Base-by-base conservation (phyloP, 371 early-diverging fungal genomes). In the Mucor circinelloides region DNA sequence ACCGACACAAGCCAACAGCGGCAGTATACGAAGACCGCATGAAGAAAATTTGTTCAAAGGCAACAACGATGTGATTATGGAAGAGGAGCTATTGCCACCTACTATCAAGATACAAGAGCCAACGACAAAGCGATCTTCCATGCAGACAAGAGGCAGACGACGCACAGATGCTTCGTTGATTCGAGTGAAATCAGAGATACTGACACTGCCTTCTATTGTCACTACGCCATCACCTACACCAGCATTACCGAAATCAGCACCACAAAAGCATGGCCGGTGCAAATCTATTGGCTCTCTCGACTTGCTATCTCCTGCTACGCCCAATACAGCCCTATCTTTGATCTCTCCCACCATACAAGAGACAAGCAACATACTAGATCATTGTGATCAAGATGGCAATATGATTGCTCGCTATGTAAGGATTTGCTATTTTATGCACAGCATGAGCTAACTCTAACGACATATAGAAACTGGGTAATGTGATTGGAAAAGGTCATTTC, bases 401-500 rank as follows among this genome's bases (percentile, higher is more conserved):
- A 70, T 81, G 0, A 69, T 81, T 30, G 79, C 89, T 36, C 81
- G 81, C 15, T 87, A 77, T 72, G 87, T 87, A 82, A 71, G 52
- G 38, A 19, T 15, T 25, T 40, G 10, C 3, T 50, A 2, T 10
- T 44, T 4, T 23, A 32, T 34, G n/a, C 36, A 58, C 4, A 9
- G n/a, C 17, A 44, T 27, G 8, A 46, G 46, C 30, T 32, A 31
- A 28, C 15, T 31, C 1, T 17, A 31, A 32, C 19, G 9, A 25
- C 2, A 34, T 13, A 27, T 60, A 87, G 85, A 92, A 94, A 84
- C 81, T 94, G 15, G 95, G 96, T 4, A 92, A 95, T 67, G 94
- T 93, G 58, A 93, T 97, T 32, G 97, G 97, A 4, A 90, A 93
- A 68, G 97, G 97, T 3, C 95, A 95, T 58, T 96, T 95, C 74